phyloP scores from a whole-genome alignment of 2,329 filamentous ascomycete genomes.

The Tolypocladium nubicola region DNA sequence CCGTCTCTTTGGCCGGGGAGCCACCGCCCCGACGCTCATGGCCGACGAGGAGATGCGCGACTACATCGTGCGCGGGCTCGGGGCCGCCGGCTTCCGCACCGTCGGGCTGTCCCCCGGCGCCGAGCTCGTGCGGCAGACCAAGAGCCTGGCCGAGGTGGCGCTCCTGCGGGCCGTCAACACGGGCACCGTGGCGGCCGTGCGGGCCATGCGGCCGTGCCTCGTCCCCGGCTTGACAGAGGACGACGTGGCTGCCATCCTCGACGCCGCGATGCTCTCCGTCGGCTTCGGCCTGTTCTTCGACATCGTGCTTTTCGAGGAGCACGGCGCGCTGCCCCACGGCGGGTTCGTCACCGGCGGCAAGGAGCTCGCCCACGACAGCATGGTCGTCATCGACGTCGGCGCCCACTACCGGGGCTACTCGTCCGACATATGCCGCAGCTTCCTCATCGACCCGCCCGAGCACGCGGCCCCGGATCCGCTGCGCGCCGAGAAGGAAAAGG shows the following conservation, averaged over 20 bases:
- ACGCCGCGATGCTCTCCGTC: slow-evolving; percentile 41
- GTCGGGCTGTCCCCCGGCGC: neutral
- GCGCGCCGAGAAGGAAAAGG: slow-evolving; percentile 38
- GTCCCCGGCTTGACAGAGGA: neutral
- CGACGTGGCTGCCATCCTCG: slow-evolving; percentile 43
- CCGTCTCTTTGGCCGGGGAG: neutral
- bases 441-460: slow-evolving; percentile 34
- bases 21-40: neutral
- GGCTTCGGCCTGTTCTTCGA: slow-evolving; percentile 51
- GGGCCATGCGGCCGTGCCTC: neutral
- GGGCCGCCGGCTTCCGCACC: neutral
- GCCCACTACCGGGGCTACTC: slow-evolving; percentile 52
- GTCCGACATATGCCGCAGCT: slow-evolving; percentile 53
- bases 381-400: slow-evolving; percentile 53
- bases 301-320: slow-evolving; percentile 51
- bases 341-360: slow-evolving; percentile 41
- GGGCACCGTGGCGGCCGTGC: slow-evolving; percentile 45
- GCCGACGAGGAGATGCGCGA: neutral
- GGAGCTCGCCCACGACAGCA: slow-evolving; percentile 39
- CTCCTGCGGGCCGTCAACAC: slow-evolving; percentile 52
- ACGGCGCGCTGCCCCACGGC: slow-evolving; percentile 42
- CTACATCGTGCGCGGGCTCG: neutral
- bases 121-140: neutral
- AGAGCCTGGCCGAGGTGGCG: slow-evolving; percentile 22
- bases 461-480: slow-evolving; percentile 9